Percentiles rank a stretch among this genome's conserved stretches.
phyloP scores from a whole-genome alignment of 768 basidiomycete species.

The Cystobasidium ongulense region DNA sequence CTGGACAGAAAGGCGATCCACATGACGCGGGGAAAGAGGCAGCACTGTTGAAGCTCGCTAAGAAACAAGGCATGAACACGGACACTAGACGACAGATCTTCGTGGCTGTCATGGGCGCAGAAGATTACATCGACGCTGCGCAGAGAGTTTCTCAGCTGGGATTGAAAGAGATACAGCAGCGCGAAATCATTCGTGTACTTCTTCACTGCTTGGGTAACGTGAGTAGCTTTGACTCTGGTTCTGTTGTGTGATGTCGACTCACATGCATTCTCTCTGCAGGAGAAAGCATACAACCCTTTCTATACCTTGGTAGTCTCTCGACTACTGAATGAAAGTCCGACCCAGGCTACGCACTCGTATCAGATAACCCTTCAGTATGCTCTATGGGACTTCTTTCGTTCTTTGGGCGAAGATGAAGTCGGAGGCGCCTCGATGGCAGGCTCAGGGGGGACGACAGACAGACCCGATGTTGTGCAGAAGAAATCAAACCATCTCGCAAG shows the following conservation, averaged over 20 bases:
- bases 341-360: conserved; percentile 63
- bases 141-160: conserved; percentile 76
- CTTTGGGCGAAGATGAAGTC: conserved; percentile 72
- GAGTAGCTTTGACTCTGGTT: conserved; percentile 39
- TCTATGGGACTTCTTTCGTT: conserved; percentile 92
- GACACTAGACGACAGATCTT: conserved; percentile 87
- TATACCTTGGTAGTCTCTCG: conserved; percentile 82
- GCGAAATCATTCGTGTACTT: conserved; percentile 86
- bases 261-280: conserved; percentile 56
- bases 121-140: conserved; percentile 93
- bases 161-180: conserved; percentile 78
- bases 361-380: conserved; percentile 89
- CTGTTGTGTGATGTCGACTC: neutral
- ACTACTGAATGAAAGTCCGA: conserved; percentile 47
- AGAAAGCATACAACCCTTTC: conserved; percentile 88
- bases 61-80: conserved; percentile 96
- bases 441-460: conserved; percentile 48
- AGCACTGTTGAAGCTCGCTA: conserved; percentile 65
- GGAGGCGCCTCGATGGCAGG: conserved; percentile 72
- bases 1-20: conserved; percentile 35
- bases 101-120: conserved; percentile 87
- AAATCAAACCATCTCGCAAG: conserved; percentile 66
- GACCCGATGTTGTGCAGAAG: conserved; percentile 48
- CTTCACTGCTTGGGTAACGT: conserved; percentile 89
- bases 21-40: conserved; percentile 43